Percentiles rank a stretch among this genome's conserved stretches.
Evolutionary conservation across 371 early-diverging fungal species (phyloP).

Genomic region (Blakeslea trispora): DNA sequence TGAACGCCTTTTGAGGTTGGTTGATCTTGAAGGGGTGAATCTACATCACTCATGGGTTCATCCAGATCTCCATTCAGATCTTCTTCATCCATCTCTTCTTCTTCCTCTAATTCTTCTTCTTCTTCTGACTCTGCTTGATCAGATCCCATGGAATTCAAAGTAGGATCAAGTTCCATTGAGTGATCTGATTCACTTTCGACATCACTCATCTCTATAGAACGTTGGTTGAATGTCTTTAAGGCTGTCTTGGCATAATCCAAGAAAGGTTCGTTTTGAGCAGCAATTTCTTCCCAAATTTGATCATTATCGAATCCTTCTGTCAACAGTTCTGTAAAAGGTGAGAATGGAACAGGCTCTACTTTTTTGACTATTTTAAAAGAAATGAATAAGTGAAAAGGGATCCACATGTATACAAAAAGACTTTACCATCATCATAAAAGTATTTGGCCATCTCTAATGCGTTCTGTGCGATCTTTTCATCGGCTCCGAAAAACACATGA

Average conservation of each 20-base stretch:
- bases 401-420: constrained; percentile 1
- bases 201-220: constrained; percentile 13
- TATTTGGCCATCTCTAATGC: constrained; percentile 51
- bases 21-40: constrained; percentile 34
- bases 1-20: constrained; percentile 13
- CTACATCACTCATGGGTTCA: too few species aligned
- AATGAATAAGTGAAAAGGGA: background rate
- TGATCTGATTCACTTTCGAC: constrained; percentile 26
- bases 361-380: constrained; percentile 42
- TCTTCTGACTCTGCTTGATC: constrained; percentile 7
- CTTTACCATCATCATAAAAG: constrained; percentile 57
- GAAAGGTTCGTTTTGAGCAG: constrained; percentile 81
- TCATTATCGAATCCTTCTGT: constrained; percentile 82
- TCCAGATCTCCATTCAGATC: constrained; percentile 30
- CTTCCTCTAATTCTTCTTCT: constrained; percentile 25
- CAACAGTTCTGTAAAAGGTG: constrained; percentile 63
- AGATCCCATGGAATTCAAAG: too few species aligned
- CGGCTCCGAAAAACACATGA: constrained; percentile 47
- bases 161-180: constrained; percentile 40
- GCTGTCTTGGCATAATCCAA: constrained; percentile 60
- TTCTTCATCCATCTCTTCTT: constrained; percentile 30
- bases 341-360: constrained; percentile 43
- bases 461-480: constrained; percentile 37
- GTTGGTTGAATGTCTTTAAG: constrained; percentile 42
- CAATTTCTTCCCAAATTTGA: constrained; percentile 94